phyloP scores from a whole-genome alignment of 208 protist genomes.

The Endotrypanum monterogeii region DNA sequence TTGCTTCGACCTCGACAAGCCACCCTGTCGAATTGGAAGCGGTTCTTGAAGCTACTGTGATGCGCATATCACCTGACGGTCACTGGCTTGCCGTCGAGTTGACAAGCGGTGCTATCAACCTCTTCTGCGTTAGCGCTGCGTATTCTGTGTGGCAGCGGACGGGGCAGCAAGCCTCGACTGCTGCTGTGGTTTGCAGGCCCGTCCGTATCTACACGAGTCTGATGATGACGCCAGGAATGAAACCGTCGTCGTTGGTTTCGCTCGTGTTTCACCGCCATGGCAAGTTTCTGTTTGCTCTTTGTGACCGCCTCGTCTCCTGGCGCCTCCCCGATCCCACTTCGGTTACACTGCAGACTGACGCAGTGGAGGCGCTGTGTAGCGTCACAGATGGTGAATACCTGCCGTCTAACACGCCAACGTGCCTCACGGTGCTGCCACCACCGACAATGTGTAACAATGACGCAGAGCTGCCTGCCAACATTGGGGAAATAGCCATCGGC shows the following conservation, averaged over 20 bases:
- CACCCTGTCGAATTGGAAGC: neutral
- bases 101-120: constrained; percentile 20
- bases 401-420: constrained; percentile 16
- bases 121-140: constrained; percentile 29
- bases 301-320: constrained; percentile 23
- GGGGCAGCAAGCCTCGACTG: neutral
- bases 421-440: constrained; percentile 27
- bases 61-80: constrained; percentile 21
- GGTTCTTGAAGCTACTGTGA: neutral
- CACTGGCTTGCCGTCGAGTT: constrained; percentile 33
- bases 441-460: constrained; percentile 14
- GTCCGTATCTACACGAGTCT: constrained; percentile 18
- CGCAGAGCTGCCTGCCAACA: constrained; percentile 19
- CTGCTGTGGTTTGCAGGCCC: constrained; percentile 15
- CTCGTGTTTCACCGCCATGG: constrained; percentile 25
- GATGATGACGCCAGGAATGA: constrained; percentile 16
- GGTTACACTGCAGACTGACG: neutral
- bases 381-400: constrained; percentile 22
- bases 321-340: constrained; percentile 6
- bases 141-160: constrained; percentile 11
- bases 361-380: neutral
- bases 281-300: constrained; percentile 21
- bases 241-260: constrained; percentile 5
- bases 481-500: constrained; percentile 52
- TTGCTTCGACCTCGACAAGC: neutral